These are phyloP conservation scores for Talaromyces pinophilus DNA, from an alignment of 2,329 filamentous ascomycete species.

Conservation along the genomic window DNA sequence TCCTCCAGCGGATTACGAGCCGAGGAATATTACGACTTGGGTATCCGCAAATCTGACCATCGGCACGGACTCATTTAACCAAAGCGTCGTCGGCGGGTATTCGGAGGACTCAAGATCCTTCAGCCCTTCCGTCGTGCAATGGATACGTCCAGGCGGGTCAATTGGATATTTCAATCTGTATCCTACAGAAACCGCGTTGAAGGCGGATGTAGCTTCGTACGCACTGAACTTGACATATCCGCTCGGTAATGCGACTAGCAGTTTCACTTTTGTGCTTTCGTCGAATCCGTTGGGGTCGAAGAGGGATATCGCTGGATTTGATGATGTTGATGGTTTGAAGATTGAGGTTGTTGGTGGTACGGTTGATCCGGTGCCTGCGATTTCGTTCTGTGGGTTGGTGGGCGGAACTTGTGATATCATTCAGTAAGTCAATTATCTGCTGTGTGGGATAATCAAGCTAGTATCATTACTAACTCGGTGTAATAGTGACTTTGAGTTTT, in stretches of 20 bases:
- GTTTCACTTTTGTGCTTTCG: conserved; percentile 49
- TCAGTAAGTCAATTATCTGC: conserved; percentile 11
- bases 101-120: conserved; percentile 55
- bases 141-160: conserved; percentile 46
- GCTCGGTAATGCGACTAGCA: conserved; percentile 50
- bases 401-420: conserved; percentile 24
- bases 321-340: conserved; percentile 24
- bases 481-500: conserved; percentile 19
- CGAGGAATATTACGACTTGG: conserved; percentile 63
- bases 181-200: conserved; percentile 44
- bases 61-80: conserved; percentile 60
- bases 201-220: conserved; percentile 46
- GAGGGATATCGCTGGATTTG: conserved; percentile 20
- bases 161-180: conserved; percentile 38
- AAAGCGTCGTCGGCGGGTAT: conserved; percentile 59
- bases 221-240: conserved; percentile 58
- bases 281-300: conserved; percentile 25
- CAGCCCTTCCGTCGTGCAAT: conserved; percentile 63
- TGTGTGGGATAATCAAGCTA: too few species aligned
- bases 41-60: conserved; percentile 59
- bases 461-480: too few species aligned
- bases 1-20: conserved; percentile 59
- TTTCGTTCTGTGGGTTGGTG: conserved; percentile 20
- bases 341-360: conserved; percentile 25
- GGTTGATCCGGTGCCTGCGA: conserved; percentile 21